phyloP scores from a whole-genome alignment of 306 rosid species.

The Rosa lucieae region DNA sequence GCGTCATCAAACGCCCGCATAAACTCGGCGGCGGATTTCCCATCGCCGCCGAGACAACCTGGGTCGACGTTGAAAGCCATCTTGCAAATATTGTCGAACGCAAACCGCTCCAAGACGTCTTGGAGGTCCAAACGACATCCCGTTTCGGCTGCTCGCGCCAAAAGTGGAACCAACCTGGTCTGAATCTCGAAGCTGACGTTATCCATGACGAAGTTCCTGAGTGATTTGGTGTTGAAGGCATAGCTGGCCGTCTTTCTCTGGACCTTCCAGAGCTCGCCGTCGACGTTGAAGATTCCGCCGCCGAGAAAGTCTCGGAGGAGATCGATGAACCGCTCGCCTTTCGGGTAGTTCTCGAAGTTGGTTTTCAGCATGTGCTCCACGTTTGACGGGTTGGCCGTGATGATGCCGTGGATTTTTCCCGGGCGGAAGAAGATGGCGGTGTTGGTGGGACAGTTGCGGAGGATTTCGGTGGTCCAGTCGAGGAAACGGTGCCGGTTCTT shows the following conservation, averaged over 20 bases:
- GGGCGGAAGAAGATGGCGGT: slow-evolving; percentile 50
- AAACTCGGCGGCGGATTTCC: slow-evolving; percentile 36
- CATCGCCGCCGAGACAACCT: slow-evolving; percentile 48
- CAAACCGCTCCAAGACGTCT: slow-evolving; percentile 59
- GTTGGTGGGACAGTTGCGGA: slow-evolving; percentile 39
- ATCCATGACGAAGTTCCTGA: slow-evolving; percentile 49
- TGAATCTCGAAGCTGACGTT: slow-evolving; percentile 48
- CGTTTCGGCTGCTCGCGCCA: slow-evolving; percentile 27
- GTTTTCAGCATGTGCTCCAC: slow-evolving; percentile 65
- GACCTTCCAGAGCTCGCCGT: slow-evolving; percentile 53
- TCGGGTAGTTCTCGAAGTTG: slow-evolving; percentile 69
- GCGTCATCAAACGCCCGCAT: slow-evolving; percentile 70
- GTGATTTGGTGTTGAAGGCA: slow-evolving; percentile 65
- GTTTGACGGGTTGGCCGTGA: slow-evolving; percentile 60
- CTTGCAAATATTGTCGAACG: slow-evolving; percentile 71
- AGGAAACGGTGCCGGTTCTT: slow-evolving; percentile 57
- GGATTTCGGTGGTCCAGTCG: slow-evolving; percentile 57
- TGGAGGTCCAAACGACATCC: slow-evolving; percentile 49
- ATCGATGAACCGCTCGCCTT: slow-evolving; percentile 44
- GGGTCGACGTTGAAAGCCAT: slow-evolving; percentile 64
- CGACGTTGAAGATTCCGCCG: slow-evolving; percentile 66
- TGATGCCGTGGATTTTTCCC: slow-evolving; percentile 30
- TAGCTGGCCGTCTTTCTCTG: slow-evolving; percentile 69
- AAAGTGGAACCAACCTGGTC: slow-evolving; percentile 46
- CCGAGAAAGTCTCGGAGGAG: slow-evolving; percentile 60